Evolutionary conservation across 148 eudicot species (phyloP).

Genomic region (Rhododendron ovatum): DNA sequence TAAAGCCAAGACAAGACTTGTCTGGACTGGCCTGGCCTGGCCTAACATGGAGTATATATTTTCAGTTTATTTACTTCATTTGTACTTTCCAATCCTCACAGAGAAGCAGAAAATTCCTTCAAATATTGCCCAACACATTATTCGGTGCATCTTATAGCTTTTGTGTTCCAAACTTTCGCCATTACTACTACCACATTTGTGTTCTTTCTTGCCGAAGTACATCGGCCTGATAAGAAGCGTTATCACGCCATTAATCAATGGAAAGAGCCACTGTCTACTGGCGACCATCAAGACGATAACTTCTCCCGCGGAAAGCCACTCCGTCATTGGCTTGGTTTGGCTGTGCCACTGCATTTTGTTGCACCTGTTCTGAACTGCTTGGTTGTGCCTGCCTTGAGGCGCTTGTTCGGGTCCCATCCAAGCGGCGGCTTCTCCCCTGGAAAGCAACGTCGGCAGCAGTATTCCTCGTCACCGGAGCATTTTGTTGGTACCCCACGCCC

Average conservation of each 20-base stretch:
- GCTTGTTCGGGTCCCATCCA: conserved; percentile 13
- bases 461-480: conserved; percentile 17
- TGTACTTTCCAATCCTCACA: not conserved
- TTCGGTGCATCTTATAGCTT: not conserved
- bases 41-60: not conserved
- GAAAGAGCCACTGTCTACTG: not conserved
- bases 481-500: conserved; percentile 35
- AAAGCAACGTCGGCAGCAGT: conserved; percentile 15
- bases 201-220: not conserved
- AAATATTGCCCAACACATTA: not conserved
- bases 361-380: not conserved
- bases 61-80: not conserved
- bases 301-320: conserved; percentile 17
- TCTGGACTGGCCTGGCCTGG: not conserved
- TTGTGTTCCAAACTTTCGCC: not conserved
- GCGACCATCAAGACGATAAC: conserved; percentile 14
- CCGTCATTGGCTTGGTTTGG: conserved; percentile 9
- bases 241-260: not conserved
- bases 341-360: not conserved
- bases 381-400: conserved; percentile 5
- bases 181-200: not conserved
- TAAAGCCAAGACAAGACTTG: not conserved
- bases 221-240: not conserved
- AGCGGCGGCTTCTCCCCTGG: conserved; percentile 32
- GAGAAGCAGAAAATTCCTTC: not conserved